These are phyloP conservation scores for Aspergillus kassunensis DNA, from an alignment of 495 filamentous ascomycete species.

Conservation along the genomic window DNA sequence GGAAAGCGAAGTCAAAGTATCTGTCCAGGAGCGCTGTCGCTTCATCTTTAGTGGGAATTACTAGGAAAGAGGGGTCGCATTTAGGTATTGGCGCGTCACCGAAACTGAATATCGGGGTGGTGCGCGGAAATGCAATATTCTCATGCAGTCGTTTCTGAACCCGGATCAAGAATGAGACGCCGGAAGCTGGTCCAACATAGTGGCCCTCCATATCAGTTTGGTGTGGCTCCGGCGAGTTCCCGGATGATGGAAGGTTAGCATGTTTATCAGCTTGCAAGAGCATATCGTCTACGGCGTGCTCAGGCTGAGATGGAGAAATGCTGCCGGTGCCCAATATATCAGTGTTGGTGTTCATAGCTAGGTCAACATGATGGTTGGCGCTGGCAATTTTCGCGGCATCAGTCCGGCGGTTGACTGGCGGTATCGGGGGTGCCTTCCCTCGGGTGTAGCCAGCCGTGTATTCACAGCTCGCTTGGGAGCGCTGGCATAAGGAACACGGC, in stretches of 20 bases:
- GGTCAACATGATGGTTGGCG: not conserved
- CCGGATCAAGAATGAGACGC: constrained; percentile 31
- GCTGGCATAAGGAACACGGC: constrained; percentile 23
- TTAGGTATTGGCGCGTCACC: constrained; percentile 28
- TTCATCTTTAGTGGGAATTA: constrained; percentile 22
- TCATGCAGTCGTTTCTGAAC: constrained; percentile 28
- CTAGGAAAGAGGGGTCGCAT: constrained; percentile 20
- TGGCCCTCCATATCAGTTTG: constrained; percentile 34
- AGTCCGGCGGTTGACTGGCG: not conserved
- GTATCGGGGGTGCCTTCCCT: constrained; percentile 21
- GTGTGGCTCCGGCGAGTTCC: constrained; percentile 27
- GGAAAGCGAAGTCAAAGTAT: constrained; percentile 35
- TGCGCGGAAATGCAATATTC: constrained; percentile 17
- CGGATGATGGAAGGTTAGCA: constrained; percentile 6
- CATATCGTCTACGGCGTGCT: not conserved
- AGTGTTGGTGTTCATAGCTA: not conserved
- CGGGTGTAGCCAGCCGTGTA: constrained; percentile 25
- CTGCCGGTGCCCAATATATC: not conserved
- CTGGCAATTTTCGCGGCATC: not conserved
- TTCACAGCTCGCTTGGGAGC: constrained; percentile 14
- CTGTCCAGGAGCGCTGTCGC: constrained; percentile 21
- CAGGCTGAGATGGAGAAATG: not conserved
- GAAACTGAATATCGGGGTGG: constrained; percentile 28
- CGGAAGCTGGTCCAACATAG: constrained; percentile 32
- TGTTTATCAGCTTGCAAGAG: not conserved